Percentiles rank a stretch among this genome's conserved stretches.
Conservation (phyloP, 768 basidiomycete species). For the Russula sp. region DNA sequence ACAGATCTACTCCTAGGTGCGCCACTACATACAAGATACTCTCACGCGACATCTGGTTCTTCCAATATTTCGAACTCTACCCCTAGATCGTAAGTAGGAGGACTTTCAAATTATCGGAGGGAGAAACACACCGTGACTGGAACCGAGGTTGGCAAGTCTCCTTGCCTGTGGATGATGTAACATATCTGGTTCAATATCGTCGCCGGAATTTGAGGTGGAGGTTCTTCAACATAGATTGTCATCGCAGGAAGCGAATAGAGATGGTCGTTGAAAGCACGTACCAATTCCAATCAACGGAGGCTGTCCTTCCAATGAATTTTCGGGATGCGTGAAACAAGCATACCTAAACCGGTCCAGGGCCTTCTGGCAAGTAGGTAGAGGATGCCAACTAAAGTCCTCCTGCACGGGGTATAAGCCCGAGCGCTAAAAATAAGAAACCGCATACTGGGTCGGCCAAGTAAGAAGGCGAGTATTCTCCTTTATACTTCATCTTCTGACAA, state of each 20-base stretch:
- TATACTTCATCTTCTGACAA: constrained; percentile 94
- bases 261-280: background rate
- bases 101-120: background rate
- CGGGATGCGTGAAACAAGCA: constrained; percentile 61
- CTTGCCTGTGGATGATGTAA: background rate
- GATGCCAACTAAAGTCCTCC: constrained; percentile 78
- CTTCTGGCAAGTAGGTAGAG: constrained; percentile 50
- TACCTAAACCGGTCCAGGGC: constrained; percentile 65
- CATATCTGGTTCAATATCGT: background rate
- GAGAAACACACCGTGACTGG: constrained; percentile 15
- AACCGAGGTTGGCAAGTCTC: background rate
- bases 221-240: constrained; percentile 5
- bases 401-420: constrained; percentile 29
- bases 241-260: no score
- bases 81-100: background rate
- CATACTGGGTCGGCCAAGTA: constrained; percentile 80
- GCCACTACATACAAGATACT: constrained; percentile 23
- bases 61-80: constrained; percentile 25
- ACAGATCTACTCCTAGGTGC: constrained; percentile 27
- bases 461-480: constrained; percentile 88
- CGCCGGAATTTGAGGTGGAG: constrained; percentile 7
- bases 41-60: constrained; percentile 7
- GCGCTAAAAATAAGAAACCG: background rate
- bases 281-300: background rate
- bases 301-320: constrained; percentile 39